Percentiles rank a stretch among this genome's conserved stretches.
Evolutionary conservation across 106 monocot species (phyloP).

Genomic region (Cymbidium sinense): DNA sequence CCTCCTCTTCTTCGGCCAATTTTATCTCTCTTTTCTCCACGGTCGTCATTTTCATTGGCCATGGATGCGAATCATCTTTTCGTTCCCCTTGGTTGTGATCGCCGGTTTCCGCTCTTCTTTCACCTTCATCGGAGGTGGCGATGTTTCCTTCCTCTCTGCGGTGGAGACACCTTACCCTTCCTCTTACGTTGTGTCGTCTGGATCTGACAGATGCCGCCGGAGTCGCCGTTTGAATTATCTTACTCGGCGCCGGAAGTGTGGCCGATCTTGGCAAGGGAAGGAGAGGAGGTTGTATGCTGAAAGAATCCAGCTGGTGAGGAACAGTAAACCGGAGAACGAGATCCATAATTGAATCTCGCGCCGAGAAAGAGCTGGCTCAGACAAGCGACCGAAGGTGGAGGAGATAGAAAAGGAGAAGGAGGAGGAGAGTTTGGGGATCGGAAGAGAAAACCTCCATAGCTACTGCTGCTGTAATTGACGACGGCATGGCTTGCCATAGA

Average conservation of each 20-base stretch:
- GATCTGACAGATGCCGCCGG: neutral
- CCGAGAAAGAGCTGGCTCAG: slow-evolving; percentile 4
- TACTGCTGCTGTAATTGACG: slow-evolving; percentile 6
- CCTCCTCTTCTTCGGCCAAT: neutral
- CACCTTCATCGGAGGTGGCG: neutral
- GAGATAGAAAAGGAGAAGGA: neutral
- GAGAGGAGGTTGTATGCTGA: neutral
- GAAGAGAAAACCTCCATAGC: slow-evolving; percentile 2
- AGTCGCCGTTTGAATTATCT: neutral
- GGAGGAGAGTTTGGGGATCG: slow-evolving; percentile 8
- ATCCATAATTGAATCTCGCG: neutral
- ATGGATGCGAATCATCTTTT: neutral
- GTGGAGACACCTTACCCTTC: neutral
- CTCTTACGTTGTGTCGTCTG: neutral
- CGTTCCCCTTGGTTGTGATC: neutral
- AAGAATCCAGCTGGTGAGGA: neutral
- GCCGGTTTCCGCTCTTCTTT: slow-evolving; percentile 3
- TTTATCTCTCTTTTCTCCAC: too few relatives aligned
- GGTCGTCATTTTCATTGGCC: neutral
- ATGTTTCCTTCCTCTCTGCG: neutral
- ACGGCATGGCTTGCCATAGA: neutral
- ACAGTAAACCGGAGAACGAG: neutral
- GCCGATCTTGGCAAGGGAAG: slow-evolving; percentile 5
- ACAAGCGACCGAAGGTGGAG: neutral
- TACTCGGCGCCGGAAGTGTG: neutral